Evolutionary conservation across 805 yeast species (phyloP).

Genomic region (Nakazawaea wyomingensis): DNA sequence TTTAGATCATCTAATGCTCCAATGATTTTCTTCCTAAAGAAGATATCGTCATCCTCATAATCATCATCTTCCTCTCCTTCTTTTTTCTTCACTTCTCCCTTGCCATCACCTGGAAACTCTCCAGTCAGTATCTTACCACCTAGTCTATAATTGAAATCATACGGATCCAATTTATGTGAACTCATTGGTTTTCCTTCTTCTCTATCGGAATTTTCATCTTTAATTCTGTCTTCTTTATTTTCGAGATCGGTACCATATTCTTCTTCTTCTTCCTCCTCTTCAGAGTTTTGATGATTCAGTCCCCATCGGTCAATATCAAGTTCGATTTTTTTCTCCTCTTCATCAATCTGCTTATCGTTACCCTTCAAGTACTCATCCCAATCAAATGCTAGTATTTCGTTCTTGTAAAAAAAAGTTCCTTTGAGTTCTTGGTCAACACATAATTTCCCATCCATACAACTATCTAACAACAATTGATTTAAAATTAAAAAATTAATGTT

Average conservation of each 20-base stretch:
- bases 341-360: background rate
- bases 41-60: background rate
- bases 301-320: conserved; percentile 1
- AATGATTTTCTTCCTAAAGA: background rate
- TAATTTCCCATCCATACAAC: conserved; percentile 21
- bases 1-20: conserved; percentile 8
- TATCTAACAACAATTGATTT: conserved; percentile 21
- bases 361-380: conserved; percentile 17
- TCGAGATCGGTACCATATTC: background rate
- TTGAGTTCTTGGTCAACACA: conserved; percentile 24
- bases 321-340: background rate
- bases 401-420: conserved; percentile 26
- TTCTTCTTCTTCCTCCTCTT: background rate
- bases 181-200: background rate
- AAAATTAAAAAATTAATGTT: conserved; percentile 25
- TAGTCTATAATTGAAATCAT: conserved; percentile 6
- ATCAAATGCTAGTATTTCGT: conserved; percentile 19
- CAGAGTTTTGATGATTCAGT: too few species aligned
- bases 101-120: too few species aligned
- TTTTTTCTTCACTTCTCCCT: too few species aligned
- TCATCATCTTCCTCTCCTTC: background rate
- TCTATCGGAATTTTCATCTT: background rate
- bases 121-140: conserved; percentile 1
- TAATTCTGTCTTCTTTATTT: background rate
- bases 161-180: background rate